Percentiles rank a stretch among this genome's conserved stretches.
Evolutionary conservation across 805 yeast genomes (phyloP).

Genomic region (Suhomyces vadensis): DNA sequence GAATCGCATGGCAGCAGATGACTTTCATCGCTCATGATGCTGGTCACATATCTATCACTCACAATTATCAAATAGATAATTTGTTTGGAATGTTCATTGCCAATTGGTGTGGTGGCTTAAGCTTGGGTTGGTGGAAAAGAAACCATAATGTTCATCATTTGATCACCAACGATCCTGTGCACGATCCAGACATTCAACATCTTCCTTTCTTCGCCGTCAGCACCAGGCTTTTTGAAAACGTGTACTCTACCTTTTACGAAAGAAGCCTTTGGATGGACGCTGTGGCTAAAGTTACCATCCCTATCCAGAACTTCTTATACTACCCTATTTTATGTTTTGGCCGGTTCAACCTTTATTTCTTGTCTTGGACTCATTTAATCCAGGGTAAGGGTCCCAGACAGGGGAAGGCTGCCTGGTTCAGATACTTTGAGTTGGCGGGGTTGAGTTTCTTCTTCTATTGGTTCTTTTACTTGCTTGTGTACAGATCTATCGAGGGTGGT

Average conservation of each 20-base stretch:
- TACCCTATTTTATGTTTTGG: conserved; percentile 83
- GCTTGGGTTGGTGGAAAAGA: conserved; percentile 93
- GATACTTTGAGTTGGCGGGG: conserved; percentile 76
- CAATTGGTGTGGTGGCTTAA: conserved; percentile 81
- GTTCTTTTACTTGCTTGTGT: conserved; percentile 71
- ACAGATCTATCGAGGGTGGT: conserved; percentile 51
- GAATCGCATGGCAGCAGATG: conserved; percentile 85
- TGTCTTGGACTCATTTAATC: conserved; percentile 76
- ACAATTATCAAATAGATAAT: conserved; percentile 74
- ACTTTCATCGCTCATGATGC: conserved; percentile 90
- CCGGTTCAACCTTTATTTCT: conserved; percentile 77
- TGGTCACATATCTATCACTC: conserved; percentile 83
- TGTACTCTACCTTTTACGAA: conserved; percentile 81
- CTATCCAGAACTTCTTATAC: conserved; percentile 66
- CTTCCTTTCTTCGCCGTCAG: conserved; percentile 89
- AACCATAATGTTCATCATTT: conserved; percentile 93
- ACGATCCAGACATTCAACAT: conserved; percentile 94
- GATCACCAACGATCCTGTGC: conserved; percentile 89
- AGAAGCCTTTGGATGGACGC: conserved; percentile 66
- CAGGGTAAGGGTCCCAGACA: conserved; percentile 75
- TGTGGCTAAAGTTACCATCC: conserved; percentile 57
- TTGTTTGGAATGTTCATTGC: conserved; percentile 72
- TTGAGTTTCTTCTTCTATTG: conserved; percentile 70
- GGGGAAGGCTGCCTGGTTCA: conserved; percentile 85
- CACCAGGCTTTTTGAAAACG: conserved; percentile 61